phyloP scores from a whole-genome alignment of 2,329 filamentous ascomycete species.

The Colletotrichum acutatum region DNA sequence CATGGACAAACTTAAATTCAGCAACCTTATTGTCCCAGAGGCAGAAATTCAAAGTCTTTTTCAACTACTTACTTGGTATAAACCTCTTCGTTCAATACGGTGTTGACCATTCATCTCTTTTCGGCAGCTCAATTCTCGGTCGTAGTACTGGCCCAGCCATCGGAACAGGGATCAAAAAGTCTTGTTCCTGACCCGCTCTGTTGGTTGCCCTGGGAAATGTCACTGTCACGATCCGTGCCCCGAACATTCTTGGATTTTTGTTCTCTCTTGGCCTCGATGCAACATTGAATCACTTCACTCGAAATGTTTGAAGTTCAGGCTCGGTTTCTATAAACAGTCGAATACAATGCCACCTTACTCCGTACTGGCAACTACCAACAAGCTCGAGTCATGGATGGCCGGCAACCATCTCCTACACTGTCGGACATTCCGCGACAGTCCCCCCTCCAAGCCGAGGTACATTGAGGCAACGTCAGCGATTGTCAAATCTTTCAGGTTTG shows the following conservation, averaged over 20 bases:
- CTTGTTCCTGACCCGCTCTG: neutral
- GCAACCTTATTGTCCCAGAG: conserved; percentile 3
- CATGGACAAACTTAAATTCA: neutral
- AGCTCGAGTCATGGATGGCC: conserved; percentile 6
- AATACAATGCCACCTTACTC: neutral
- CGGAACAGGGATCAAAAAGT: neutral
- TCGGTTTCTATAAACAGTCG: neutral
- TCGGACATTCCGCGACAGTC: neutral
- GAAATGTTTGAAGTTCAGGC: neutral
- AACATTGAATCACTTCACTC: neutral
- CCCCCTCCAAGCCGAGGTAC: neutral
- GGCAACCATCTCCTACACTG: neutral
- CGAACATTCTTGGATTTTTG: neutral
- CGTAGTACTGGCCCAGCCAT: neutral
- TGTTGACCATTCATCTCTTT: neutral
- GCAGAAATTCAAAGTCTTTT: neutral
- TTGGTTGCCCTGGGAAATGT: neutral
- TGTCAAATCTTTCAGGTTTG: neutral
- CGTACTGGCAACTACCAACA: neutral
- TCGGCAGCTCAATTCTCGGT: neutral
- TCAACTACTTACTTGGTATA: neutral
- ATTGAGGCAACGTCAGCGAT: neutral
- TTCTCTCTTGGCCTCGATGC: neutral
- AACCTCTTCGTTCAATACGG: neutral
- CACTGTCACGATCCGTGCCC: neutral